These are phyloP conservation scores for Colletotrichum nymphaeae DNA, from an alignment of 2,329 filamentous ascomycete species.

Conservation along the genomic window DNA sequence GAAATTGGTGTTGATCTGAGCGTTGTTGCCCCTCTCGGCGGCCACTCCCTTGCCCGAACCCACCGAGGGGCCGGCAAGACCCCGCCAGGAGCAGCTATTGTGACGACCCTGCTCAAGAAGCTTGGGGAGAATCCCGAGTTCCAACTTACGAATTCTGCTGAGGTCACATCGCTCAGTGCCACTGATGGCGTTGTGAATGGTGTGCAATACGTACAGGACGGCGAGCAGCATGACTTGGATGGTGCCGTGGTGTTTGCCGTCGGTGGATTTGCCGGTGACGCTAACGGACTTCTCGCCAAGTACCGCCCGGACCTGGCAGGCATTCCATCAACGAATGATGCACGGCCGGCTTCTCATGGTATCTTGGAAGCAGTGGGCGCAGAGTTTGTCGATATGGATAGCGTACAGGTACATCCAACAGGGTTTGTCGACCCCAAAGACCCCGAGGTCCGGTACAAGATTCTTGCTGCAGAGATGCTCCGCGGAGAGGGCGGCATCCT, in stretches of 20 bases:
- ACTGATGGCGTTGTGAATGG: constrained; percentile 55
- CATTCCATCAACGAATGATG: constrained; percentile 72
- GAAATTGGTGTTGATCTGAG: constrained; percentile 69
- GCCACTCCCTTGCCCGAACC: constrained; percentile 66
- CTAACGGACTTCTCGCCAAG: constrained; percentile 63
- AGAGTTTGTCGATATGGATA: constrained; percentile 61
- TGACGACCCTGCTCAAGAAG: constrained; percentile 63
- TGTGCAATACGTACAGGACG: constrained; percentile 59
- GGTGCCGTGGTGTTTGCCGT: constrained; percentile 70
- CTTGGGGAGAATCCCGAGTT: constrained; percentile 63
- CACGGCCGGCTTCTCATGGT: constrained; percentile 63
- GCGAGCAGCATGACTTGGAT: constrained; percentile 50
- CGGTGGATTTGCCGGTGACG: constrained; percentile 73
- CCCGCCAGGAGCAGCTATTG: constrained; percentile 70
- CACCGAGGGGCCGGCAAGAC: constrained; percentile 67
- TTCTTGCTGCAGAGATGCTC: constrained; percentile 72
- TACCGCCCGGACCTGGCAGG: constrained; percentile 70
- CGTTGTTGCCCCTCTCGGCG: constrained; percentile 68
- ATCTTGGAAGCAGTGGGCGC: constrained; percentile 54
- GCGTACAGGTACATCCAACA: constrained; percentile 74
- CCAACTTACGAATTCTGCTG: constrained; percentile 61
- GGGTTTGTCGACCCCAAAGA: constrained; percentile 69
- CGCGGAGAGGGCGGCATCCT: constrained; percentile 72
- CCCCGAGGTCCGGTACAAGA: constrained; percentile 61
- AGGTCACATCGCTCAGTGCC: constrained; percentile 63